Evolutionary conservation across 257 asterid genomes (phyloP), one percentile per base, ranked within the genome.

Genomic region (Osmanthus fragrans): DNA sequence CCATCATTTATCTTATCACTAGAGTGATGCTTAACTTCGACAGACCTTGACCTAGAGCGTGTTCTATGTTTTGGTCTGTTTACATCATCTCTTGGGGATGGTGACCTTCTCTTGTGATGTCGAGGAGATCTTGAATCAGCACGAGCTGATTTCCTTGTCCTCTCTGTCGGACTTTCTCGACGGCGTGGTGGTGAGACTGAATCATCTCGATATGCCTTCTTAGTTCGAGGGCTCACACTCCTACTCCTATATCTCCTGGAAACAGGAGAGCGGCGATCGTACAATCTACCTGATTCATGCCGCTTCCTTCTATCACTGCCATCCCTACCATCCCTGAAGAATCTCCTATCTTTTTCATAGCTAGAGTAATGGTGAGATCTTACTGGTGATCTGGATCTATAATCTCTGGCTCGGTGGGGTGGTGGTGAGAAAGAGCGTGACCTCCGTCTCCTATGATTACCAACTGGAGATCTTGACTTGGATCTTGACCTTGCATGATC

Each of bases 351-450:
- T 78, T 77, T 87, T 72, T 90, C 97, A 78, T 89, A 89, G 76
- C 91, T 86, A 70, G 93, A 82, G 87, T 89, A 86, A 77, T 90
- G 89, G 73, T 90, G 99, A 81, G 89, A 86, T 85, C 96, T 86
- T 76, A 88, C 87, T 37, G 98, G 98, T 78, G 97, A 90, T 82
- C 98, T 91, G 77, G 96, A 93, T 85, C 96, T 85, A 83, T 85
- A 85, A 83, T 73, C 89, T 79, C 96, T 85, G 74, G 86, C 80
- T n/a, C 88, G 89, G 19, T 94, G 92, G 42, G 83, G 77, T 21
- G 85, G 91, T 75, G 99, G 98, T 1, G 98, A 93, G 85, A 80
- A 86, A 76, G 99, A 91, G 73, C 89, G 92, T 76, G 97, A 94
- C 82, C 86, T 88, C 36, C 81, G 89, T 86, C 96, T 90, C 12